phyloP scores from a whole-genome alignment of 768 basidiomycete species.

The Tylopilus rubrobrunneus region DNA sequence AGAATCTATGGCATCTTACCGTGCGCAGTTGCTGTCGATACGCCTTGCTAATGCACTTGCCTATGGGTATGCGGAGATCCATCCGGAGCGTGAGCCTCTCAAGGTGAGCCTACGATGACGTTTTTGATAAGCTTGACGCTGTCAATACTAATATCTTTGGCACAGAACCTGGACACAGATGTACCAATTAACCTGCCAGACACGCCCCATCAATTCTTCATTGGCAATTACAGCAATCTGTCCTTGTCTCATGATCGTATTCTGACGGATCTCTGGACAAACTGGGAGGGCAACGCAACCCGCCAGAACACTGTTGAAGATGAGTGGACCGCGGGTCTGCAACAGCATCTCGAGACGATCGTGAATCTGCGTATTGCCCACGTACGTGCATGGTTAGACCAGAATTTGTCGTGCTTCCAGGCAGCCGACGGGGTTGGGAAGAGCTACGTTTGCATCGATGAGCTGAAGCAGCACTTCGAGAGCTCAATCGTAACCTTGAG shows the following conservation, averaged over 20 bases:
- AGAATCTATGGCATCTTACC: no score
- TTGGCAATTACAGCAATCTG: slow-evolving; percentile 10
- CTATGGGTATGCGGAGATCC: no score
- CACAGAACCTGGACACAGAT: slow-evolving; percentile 50
- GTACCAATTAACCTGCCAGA: background rate
- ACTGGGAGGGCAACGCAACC: slow-evolving; percentile 15
- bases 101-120: no score
- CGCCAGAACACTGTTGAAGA: slow-evolving; percentile 24
- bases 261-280: slow-evolving; percentile 11
- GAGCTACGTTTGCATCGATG: slow-evolving; percentile 41
- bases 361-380: slow-evolving; percentile 43
- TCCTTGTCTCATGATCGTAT: slow-evolving; percentile 26
- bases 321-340: slow-evolving; percentile 39
- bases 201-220: slow-evolving; percentile 23
- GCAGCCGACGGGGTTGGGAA: background rate
- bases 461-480: slow-evolving; percentile 38
- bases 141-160: no score
- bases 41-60: no score
- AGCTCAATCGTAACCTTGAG: slow-evolving; percentile 38
- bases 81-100: no score
- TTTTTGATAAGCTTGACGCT: no score
- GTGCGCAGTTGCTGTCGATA: no score
- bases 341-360: slow-evolving; percentile 35
- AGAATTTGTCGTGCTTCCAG: slow-evolving; percentile 48
- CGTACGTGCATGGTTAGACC: slow-evolving; percentile 48